Conservation (phyloP, 768 basidiomycete species). For the Termitomyces sp. region DNA sequence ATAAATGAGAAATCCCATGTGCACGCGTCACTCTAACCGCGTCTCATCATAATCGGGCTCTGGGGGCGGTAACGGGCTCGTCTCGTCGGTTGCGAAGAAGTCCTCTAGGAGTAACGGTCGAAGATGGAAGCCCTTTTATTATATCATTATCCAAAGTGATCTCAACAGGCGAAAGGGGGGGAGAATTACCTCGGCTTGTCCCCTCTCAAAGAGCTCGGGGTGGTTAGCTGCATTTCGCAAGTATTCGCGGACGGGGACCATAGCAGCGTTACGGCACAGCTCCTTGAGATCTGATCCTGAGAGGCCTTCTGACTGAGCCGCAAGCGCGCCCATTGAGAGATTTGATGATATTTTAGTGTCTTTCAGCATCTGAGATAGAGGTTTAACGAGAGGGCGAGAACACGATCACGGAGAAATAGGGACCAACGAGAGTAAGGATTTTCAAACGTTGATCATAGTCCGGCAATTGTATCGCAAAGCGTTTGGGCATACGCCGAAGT, state of each 20-base stretch:
- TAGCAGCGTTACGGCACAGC: constrained; percentile 88
- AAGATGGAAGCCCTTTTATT: constrained; percentile 68
- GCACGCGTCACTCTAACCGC: constrained; percentile 16
- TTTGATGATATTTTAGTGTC: constrained; percentile 61
- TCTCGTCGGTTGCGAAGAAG: constrained; percentile 48
- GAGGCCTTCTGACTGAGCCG: constrained; percentile 61
- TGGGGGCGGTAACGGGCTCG: constrained; percentile 28
- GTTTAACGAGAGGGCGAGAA: neutral
- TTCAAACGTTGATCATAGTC: constrained; percentile 72
- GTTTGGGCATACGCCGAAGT: constrained; percentile 96
- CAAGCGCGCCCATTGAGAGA: constrained; percentile 61
- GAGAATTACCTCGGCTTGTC: constrained; percentile 37
- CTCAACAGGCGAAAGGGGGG: neutral
- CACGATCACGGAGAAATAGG: neutral
- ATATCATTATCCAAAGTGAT: neutral
- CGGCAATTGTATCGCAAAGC: constrained; percentile 83
- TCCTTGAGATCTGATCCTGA: constrained; percentile 93
- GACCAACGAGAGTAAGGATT: constrained; percentile 72
- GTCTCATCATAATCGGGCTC: constrained; percentile 13
- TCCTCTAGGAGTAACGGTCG: constrained; percentile 69
- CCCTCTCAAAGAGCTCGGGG: constrained; percentile 40
- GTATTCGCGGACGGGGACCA: constrained; percentile 86
- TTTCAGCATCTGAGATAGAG: constrained; percentile 68
- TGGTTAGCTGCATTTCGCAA: constrained; percentile 48
- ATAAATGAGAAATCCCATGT: neutral